Evolutionary conservation across 495 filamentous ascomycete genomes (phyloP), one percentile per base, ranked within the genome.

Genomic region (Penicillium turbatum): DNA sequence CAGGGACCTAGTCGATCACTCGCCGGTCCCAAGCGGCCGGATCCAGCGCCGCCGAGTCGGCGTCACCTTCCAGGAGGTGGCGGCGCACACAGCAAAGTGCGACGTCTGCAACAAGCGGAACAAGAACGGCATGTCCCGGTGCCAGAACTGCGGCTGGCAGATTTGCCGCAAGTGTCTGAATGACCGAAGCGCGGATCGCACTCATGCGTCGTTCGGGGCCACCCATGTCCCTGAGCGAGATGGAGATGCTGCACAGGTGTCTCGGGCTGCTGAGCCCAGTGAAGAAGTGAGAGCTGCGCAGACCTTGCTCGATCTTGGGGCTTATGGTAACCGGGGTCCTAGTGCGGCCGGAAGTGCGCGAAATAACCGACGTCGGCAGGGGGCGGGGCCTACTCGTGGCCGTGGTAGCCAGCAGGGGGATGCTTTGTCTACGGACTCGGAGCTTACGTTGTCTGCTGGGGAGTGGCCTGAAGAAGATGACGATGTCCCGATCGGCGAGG

Each of bases 1-100:
- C n/a, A n/a, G 5, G 35, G 15, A 37, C 35, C 13, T 3, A 48
- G 7, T 4, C 21, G 21, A 24, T 2, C 21, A 2, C 21, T 24
- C 21, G 21, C 19, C 45, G 27, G 32, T 1, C 12, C 19, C 31
- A 24, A 37, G 11, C 12, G 6, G 16, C 12, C 32, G 45, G 27
- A 8, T 6, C 31, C 47, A 37, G 5, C n/a, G 26, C 11, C 47
- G 34, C 1, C 35, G 36, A 3, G 24, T 51, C 7, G 12, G 38
- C 42, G 60, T 57, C 3, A n/a, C 56, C 2, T 76, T 76, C 55
- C 44, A 54, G 2, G 53, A 66, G 17, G 65, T 79, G 15, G 56
- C 51, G 1, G 71, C 74, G 6, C 71, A 73, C 50, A 81, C 78
- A 0, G 78, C 75, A 1, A 81, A 79, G 57, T 82, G 79, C 48